Evolutionary conservation across 257 asterid species (phyloP).

Genomic region (Cynanchum wilfordii): DNA sequence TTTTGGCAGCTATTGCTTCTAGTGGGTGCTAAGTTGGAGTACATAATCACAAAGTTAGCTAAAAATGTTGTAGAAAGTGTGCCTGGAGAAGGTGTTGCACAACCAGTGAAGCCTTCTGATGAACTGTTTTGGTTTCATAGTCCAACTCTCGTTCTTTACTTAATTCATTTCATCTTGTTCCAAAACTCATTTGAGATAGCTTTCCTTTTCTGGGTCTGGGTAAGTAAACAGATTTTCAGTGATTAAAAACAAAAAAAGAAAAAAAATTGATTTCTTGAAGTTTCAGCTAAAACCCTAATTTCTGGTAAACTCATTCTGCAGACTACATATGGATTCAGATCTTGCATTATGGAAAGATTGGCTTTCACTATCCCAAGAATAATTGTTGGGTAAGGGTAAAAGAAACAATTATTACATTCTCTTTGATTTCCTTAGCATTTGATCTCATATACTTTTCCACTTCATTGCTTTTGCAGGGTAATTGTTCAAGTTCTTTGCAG

Average conservation of each 20-base stretch:
- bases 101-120: conserved; percentile 57
- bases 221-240: conserved; percentile 17
- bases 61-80: conserved; percentile 37
- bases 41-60: conserved; percentile 69
- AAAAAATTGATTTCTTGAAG: background rate
- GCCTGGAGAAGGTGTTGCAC: conserved; percentile 23
- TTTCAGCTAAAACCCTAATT: background rate
- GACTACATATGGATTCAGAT: conserved; percentile 70
- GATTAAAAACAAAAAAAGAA: background rate
- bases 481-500: conserved; percentile 53
- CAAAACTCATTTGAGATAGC: conserved; percentile 87
- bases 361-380: conserved; percentile 61
- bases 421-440: background rate
- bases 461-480: conserved; percentile 27
- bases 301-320: conserved; percentile 15
- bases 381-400: conserved; percentile 48
- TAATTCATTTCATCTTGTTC: conserved; percentile 91
- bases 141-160: conserved; percentile 59
- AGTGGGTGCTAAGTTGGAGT: conserved; percentile 87
- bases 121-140: conserved; percentile 76
- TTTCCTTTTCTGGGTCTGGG: conserved; percentile 89
- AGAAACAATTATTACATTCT: background rate
- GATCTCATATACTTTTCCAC: background rate
- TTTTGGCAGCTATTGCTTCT: conserved; percentile 58
- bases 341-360: conserved; percentile 88